Base-by-base conservation (phyloP, 352 stramenopile genomes). In the Phytopythium oedochilum region DNA sequence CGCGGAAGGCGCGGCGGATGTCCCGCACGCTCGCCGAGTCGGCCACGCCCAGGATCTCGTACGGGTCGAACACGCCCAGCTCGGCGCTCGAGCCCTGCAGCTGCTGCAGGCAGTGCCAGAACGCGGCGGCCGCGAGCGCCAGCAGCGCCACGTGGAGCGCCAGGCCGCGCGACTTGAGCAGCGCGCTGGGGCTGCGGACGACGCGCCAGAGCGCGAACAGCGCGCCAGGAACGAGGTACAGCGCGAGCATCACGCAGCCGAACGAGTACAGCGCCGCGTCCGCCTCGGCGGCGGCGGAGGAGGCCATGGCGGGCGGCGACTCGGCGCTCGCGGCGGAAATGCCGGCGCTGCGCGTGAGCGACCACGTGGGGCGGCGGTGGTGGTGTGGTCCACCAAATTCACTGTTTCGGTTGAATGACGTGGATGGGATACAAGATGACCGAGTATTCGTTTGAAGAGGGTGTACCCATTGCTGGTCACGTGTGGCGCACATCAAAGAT, bases 241-340 rank as follows among this genome's bases (percentile, higher is more conserved):
- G 75, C 42, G 64, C 76, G 29, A 92, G 73, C 74, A 94, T 92
- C 40, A 94, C 85, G 59, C 80, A 73, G 23, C 59, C 63, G 62
- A 94, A 94, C 50, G 82, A 84, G 75, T 91, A 91, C 64, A 93
- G 88, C 46, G 83, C 83, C 40, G 66, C 78, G 66, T 93, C 80
- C 18, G 78, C 70, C 68, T 93, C 83, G 51, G 39, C 39, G 29
- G 53, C 29, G n/a, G 47, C 28, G 22, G 36, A 38, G 40, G 26
- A 46, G 2, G 32, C 22, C 23, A 32, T 53, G 22, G 49, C 9
- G 18, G n/a, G 25, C 23, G 8, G 25, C 26, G 10, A 38, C 29
- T 25, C 26, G 38, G 20, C n/a, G n/a, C n/a, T 23, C 38, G 14
- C 5, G 18, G 36, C 29, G 29, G 5, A 14, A 36, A 17, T 36